Evolutionary conservation across 164 flowering plant genomes (phyloP).

Genomic region (Tinospora cordifolia): DNA sequence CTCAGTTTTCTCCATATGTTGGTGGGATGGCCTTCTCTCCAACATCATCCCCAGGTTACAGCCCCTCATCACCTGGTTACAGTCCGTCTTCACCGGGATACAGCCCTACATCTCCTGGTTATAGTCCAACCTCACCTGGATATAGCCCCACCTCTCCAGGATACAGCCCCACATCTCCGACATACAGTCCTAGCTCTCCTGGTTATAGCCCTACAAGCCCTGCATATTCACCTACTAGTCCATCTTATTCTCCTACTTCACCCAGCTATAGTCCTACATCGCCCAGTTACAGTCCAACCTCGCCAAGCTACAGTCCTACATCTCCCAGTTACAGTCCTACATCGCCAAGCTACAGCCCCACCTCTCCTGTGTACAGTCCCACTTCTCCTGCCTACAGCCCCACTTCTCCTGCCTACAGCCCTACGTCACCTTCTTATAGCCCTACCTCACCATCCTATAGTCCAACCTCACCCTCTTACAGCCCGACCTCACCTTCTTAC

Average conservation of each 20-base stretch:
- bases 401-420: constrained; percentile 81
- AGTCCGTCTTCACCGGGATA: constrained; percentile 95
- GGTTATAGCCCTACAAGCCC: constrained; percentile 88
- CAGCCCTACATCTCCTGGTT: constrained; percentile 90
- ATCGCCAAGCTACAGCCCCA: constrained; percentile 81
- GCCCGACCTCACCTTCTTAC: constrained; percentile 89
- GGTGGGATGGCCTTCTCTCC: constrained; percentile 95
- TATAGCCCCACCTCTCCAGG: constrained; percentile 92
- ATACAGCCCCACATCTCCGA: constrained; percentile 83
- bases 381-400: constrained; percentile 86
- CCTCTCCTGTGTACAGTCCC: constrained; percentile 81
- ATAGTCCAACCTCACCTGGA: constrained; percentile 86
- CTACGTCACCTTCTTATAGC: constrained; percentile 82
- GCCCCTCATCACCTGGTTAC: constrained; percentile 85
- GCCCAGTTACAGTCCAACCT: constrained; percentile 66
- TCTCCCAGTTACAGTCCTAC: constrained; percentile 84
- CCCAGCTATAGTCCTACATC: constrained; percentile 76
- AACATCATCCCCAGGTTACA: constrained; percentile 78
- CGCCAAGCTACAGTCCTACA: constrained; percentile 78
- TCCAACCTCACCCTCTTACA: constrained; percentile 86
- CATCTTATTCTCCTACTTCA: constrained; percentile 69
- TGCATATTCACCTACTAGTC: constrained; percentile 83
- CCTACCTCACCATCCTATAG: constrained; percentile 92
- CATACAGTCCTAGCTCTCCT: constrained; percentile 87
- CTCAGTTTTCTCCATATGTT: constrained; percentile 89